A percentile compares a stretch with the other conserved stretches of the same genome.
Evolutionary conservation across 148 eudicot genomes (phyloP).

Genomic region (Drosera capensis): DNA sequence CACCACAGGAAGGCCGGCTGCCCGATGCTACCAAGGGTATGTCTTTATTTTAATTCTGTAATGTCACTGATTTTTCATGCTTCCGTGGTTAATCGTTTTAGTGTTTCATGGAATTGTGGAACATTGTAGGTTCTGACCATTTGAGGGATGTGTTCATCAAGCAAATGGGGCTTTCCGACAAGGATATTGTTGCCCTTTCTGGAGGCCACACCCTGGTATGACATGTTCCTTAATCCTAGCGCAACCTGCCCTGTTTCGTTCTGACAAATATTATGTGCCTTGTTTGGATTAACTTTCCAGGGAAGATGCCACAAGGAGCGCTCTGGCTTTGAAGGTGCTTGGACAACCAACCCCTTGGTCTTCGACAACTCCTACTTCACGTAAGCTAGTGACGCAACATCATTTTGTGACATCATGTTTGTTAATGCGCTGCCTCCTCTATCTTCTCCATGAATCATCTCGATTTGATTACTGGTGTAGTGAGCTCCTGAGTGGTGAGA

Average conservation of each 20-base stretch:
- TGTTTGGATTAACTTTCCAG: too few relatives aligned
- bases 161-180: conserved; percentile 81
- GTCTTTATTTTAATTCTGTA: conserved; percentile 1
- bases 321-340: conserved; percentile 91
- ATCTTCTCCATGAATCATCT: background rate
- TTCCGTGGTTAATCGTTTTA: conserved; percentile 1
- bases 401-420: background rate
- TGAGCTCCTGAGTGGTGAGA: conserved; percentile 85
- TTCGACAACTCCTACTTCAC: conserved; percentile 82
- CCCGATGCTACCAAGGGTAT: conserved; percentile 86
- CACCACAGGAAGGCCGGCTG: conserved; percentile 86
- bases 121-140: conserved; percentile 71
- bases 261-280: too few relatives aligned
- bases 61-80: background rate
- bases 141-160: conserved; percentile 67
- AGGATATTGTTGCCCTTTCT: conserved; percentile 88
- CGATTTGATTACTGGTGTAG: conserved; percentile 14
- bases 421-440: background rate
- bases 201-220: conserved; percentile 92
- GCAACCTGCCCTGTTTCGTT: too few relatives aligned
- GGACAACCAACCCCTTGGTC: conserved; percentile 83
- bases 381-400: too few relatives aligned
- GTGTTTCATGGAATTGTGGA: too few relatives aligned
- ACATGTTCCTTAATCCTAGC: background rate
- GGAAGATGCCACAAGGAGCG: conserved; percentile 99